Base-by-base conservation (phyloP, 208 protist species). In the Trypanosomatidae sp. region DNA sequence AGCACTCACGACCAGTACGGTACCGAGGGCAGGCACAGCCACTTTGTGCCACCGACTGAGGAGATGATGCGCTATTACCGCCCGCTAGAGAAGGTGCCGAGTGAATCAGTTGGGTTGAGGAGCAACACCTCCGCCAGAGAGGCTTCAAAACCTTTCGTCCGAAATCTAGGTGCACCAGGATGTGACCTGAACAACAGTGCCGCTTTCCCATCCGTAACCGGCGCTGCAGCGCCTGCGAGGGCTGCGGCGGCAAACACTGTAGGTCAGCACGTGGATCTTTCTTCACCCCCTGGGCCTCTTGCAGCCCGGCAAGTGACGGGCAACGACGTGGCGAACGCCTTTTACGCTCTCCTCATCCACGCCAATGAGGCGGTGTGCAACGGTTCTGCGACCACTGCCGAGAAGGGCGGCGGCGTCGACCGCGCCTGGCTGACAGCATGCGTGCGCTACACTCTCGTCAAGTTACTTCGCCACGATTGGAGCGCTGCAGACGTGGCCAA, bases 11-110 rank as follows among this genome's bases (percentile, higher is more conserved):
- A 43, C 49, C 69, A 49, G n/a, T 30, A 36, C 65, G 5, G 33
- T 17, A 36, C 1, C 39, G 19, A 22, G 17, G 69, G 49, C 25
- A 44, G 53, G 2, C 78, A 83, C 72, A 46, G 28, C 10, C 82
- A 81, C 30, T 86, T 87, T 50, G 78, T 87, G 19, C 81, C 79
- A 8, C 79, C 82, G 6, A 82, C 77, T 8, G 76, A 86, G 69
- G 46, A 70, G 55, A 69, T 76, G 69, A 64, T 55, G 56, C 72
- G 70, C 49, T 66, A 68, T 43, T 52, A 66, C 33, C 67, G 68
- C 39, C 59, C 47, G 15, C 19, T 53, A 43, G 41, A 71, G 22
- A 36, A 50, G 19, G 39, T 43, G 13, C 47, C 55, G 6, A 64
- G 41, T 17, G 66, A 59, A 33, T 25, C 19, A 41, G 25, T 55